Evolutionary conservation across 306 rosid genomes (phyloP).

Genomic region (Astragalus membranaceus): DNA sequence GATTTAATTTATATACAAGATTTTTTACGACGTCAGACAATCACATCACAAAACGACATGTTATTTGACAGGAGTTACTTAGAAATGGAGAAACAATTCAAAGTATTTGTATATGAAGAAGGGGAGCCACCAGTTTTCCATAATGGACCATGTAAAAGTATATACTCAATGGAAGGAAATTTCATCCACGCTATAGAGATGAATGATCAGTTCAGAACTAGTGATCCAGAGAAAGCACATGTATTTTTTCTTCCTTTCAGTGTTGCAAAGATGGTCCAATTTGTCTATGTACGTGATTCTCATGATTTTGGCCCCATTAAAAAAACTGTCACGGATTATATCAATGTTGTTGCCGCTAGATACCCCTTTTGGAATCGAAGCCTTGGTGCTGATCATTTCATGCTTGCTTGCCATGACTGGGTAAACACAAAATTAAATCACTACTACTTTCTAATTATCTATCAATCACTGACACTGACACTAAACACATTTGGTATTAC

Average conservation of each 20-base stretch:
- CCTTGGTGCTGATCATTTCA: conserved; percentile 89
- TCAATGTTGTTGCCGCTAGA: conserved; percentile 42
- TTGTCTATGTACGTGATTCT: conserved; percentile 60
- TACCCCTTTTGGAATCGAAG: conserved; percentile 88
- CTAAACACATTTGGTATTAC: too few species aligned
- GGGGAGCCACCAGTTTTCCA: conserved; percentile 90
- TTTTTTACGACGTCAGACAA: too few species aligned
- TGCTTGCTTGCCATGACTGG: conserved; percentile 96
- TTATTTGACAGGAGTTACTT: conserved; percentile 59
- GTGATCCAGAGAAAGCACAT: conserved; percentile 69
- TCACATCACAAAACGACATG: neutral
- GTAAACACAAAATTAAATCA: conserved; percentile 27
- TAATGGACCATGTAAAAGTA: conserved; percentile 90
- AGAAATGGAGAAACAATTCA: conserved; percentile 84
- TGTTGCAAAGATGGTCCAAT: conserved; percentile 73
- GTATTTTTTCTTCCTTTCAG: conserved; percentile 79
- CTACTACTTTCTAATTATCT: neutral
- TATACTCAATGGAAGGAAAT: conserved; percentile 84
- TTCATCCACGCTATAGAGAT: conserved; percentile 73
- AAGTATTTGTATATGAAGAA: conserved; percentile 75
- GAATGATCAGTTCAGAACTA: conserved; percentile 60
- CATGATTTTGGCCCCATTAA: conserved; percentile 62
- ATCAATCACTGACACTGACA: too few species aligned
- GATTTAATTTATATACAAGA: neutral
- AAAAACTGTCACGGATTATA: conserved; percentile 55